phyloP scores from a whole-genome alignment of 768 basidiomycete genomes.

The Serendipita indica region DNA sequence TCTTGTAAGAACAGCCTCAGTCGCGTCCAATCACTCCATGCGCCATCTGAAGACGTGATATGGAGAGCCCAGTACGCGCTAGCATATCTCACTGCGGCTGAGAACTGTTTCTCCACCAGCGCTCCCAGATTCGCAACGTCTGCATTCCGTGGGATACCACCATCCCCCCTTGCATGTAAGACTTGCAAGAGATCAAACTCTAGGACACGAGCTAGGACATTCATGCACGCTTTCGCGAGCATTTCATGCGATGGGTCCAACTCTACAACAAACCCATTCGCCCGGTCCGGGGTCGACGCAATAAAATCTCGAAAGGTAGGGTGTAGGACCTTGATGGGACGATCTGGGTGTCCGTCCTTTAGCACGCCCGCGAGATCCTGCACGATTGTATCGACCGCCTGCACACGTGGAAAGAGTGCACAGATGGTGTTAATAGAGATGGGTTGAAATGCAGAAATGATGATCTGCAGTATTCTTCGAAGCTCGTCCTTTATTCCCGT shows the following conservation, averaged over 20 bases:
- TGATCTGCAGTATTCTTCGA: background rate
- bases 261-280: background rate
- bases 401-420: background rate
- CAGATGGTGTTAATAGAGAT: slow-evolving; percentile 6
- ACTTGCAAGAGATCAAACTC: background rate
- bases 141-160: background rate
- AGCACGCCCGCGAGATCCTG: background rate
- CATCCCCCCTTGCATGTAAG: background rate
- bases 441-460: slow-evolving; percentile 4
- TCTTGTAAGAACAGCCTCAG: background rate
- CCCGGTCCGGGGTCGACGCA: background rate
- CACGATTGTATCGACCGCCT: background rate
- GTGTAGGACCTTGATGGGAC: slow-evolving; percentile 1
- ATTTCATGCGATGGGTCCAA: background rate
- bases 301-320: background rate
- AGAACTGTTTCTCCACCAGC: background rate
- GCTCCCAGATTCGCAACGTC: background rate
- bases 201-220: background rate
- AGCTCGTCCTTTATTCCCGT: background rate
- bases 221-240: background rate
- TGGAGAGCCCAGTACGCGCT: background rate
- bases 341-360: slow-evolving; percentile 3
- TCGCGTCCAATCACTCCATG: background rate
- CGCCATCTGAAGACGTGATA: background rate
- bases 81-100: slow-evolving; percentile 2